Conservation (phyloP, 2,329 filamentous ascomycete species). For the Penicillium sp. region DNA sequence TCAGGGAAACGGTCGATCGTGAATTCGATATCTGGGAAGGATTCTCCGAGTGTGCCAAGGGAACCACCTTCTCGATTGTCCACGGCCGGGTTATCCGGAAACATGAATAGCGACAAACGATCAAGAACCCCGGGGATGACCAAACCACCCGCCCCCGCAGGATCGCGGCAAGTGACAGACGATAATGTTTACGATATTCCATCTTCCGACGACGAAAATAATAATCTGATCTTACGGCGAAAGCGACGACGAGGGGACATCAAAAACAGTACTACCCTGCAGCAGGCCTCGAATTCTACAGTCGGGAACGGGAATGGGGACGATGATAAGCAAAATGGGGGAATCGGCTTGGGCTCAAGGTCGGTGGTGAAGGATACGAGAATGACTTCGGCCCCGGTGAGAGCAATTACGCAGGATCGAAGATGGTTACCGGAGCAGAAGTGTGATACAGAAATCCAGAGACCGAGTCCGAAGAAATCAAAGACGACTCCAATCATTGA, state of each 20-base stretch:
- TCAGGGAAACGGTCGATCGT: conserved; percentile 14
- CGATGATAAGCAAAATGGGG: neutral
- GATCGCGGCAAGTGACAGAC: conserved; percentile 1
- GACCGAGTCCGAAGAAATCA: neutral
- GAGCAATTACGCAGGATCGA: neutral
- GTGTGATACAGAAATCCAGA: neutral
- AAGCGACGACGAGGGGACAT: conserved; percentile 25
- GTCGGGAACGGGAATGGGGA: neutral
- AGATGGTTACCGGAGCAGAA: neutral
- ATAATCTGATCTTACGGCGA: conserved; percentile 12
- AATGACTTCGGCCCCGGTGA: neutral
- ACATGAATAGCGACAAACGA: conserved; percentile 7
- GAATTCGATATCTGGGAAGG: neutral
- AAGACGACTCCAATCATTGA: neutral
- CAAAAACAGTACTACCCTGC: neutral
- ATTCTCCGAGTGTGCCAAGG: neutral
- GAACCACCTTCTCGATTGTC: neutral
- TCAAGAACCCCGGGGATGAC: neutral
- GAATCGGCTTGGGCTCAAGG: neutral
- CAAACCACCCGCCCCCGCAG: neutral
- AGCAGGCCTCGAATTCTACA: neutral
- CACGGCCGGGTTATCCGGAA: neutral
- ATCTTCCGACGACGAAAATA: conserved; percentile 33
- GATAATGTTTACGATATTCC: conserved; percentile 30
- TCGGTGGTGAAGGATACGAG: neutral